phyloP scores from a whole-genome alignment of 441 rosid species.

The Populus hybrid region DNA sequence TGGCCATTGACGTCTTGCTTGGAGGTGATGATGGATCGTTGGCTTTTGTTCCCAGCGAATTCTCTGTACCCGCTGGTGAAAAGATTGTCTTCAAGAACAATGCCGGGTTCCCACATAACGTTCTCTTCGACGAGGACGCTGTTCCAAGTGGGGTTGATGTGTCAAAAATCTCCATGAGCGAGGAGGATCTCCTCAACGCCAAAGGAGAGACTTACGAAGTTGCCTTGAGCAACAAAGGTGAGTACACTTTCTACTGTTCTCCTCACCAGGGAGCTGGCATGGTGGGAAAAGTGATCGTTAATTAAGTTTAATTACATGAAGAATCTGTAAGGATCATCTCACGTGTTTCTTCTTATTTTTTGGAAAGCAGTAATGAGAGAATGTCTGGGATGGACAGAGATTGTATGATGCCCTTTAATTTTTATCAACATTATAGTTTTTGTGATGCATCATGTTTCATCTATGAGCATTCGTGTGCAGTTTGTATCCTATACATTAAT shows the following conservation, averaged over 20 bases:
- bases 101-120: slow-evolving; percentile 92
- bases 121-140: slow-evolving; percentile 81
- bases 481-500: not conserved
- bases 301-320: slow-evolving; percentile 25
- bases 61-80: slow-evolving; percentile 67
- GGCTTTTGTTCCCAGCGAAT: slow-evolving; percentile 56
- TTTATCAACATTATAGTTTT: not conserved
- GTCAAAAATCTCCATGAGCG: slow-evolving; percentile 74
- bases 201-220: slow-evolving; percentile 63
- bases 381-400: slow-evolving; percentile 2
- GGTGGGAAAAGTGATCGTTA: slow-evolving; percentile 79
- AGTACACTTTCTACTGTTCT: slow-evolving; percentile 69
- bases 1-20: slow-evolving; percentile 69
- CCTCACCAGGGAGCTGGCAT: slow-evolving; percentile 98
- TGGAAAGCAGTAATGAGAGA: slow-evolving; percentile 13
- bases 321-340: slow-evolving; percentile 8
- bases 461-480: not conserved
- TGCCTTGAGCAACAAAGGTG: slow-evolving; percentile 68
- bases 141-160: slow-evolving; percentile 88
- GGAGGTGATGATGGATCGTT: slow-evolving; percentile 67
- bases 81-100: slow-evolving; percentile 91
- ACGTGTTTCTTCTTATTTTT: not conserved
- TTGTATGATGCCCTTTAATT: slow-evolving; percentile 18
- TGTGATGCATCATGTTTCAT: not conserved
- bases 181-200: slow-evolving; percentile 58